Conservation (phyloP, 305 asterid species). For the Fraxinus velutina region DNA sequence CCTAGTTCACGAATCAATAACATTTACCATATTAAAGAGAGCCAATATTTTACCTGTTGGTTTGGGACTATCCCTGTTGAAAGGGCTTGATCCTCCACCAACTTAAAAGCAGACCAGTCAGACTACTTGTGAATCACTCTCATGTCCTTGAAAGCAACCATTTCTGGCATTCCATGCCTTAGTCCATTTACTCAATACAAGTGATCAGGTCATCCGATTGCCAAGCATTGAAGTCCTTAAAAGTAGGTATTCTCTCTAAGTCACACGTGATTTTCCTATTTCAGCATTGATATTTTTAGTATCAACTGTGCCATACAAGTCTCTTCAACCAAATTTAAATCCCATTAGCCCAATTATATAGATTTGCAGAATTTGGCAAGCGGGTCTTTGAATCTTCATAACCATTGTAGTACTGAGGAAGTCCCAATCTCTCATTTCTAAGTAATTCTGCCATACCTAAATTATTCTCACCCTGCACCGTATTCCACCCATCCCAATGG, state of each 20-base stretch:
- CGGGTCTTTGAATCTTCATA: slow-evolving; percentile 68
- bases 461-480: slow-evolving; percentile 51
- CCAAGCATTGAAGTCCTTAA: slow-evolving; percentile 29
- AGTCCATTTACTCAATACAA: slow-evolving; percentile 24
- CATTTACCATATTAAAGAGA: background rate
- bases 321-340: slow-evolving; percentile 37
- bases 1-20: background rate
- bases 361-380: slow-evolving; percentile 61
- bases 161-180: slow-evolving; percentile 24
- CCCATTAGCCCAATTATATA: slow-evolving; percentile 67
- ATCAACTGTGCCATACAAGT: slow-evolving; percentile 18
- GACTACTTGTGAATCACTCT: slow-evolving; percentile 40
- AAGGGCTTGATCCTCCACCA: slow-evolving; percentile 67
- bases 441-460: slow-evolving; percentile 62
- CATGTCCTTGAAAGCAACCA: slow-evolving; percentile 28
- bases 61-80: slow-evolving; percentile 45
- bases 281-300: slow-evolving; percentile 18
- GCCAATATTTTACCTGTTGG: slow-evolving; percentile 53
- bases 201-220: slow-evolving; percentile 31
- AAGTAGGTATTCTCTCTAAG: slow-evolving; percentile 26
- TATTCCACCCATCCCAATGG: slow-evolving; percentile 82
- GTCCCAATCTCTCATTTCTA: slow-evolving; percentile 68
- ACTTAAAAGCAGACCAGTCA: slow-evolving; percentile 55
- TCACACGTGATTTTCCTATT: slow-evolving; percentile 33
- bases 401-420: slow-evolving; percentile 50